phyloP scores from a whole-genome alignment of 768 basidiomycete species.

The Coprinopsis sp. region DNA sequence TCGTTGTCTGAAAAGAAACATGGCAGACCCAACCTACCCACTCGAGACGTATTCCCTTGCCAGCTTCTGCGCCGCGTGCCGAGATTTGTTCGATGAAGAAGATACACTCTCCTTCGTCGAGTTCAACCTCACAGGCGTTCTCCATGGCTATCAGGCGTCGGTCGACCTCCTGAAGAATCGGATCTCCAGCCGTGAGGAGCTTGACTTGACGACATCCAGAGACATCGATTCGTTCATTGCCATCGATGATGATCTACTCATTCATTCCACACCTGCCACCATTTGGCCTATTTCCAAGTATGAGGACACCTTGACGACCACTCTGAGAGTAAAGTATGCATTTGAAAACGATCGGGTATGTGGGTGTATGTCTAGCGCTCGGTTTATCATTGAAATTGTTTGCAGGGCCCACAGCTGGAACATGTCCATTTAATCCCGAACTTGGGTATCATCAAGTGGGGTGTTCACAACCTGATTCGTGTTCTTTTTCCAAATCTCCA shows the following conservation, averaged over 20 bases:
- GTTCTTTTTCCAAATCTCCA: not conserved
- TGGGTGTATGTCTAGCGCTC: not conserved
- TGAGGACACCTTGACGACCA: slow-evolving; percentile 1
- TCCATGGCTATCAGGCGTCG: not conserved
- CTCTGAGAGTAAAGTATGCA: not conserved
- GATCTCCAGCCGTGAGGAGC: not conserved
- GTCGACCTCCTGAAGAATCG: not conserved
- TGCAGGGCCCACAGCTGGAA: too few relatives aligned
- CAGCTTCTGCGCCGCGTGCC: not conserved
- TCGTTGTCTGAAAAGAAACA: not conserved
- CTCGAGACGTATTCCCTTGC: not conserved
- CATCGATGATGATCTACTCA: not conserved
- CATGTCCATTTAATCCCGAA: slow-evolving; percentile 1
- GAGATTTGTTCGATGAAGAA: not conserved
- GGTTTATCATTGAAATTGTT: too few relatives aligned
- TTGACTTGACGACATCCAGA: not conserved
- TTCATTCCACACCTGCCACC: not conserved
- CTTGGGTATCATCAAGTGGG: not conserved
- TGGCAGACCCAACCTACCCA: not conserved
- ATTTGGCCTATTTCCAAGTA: not conserved
- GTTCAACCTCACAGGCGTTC: not conserved
- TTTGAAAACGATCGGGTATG: not conserved
- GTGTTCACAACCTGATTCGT: not conserved
- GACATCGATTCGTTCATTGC: slow-evolving; percentile 3
- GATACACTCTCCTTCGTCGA: not conserved